Evolutionary conservation across 2,329 filamentous ascomycete species (phyloP).

Genomic region (Rutstroemia sydowiana): DNA sequence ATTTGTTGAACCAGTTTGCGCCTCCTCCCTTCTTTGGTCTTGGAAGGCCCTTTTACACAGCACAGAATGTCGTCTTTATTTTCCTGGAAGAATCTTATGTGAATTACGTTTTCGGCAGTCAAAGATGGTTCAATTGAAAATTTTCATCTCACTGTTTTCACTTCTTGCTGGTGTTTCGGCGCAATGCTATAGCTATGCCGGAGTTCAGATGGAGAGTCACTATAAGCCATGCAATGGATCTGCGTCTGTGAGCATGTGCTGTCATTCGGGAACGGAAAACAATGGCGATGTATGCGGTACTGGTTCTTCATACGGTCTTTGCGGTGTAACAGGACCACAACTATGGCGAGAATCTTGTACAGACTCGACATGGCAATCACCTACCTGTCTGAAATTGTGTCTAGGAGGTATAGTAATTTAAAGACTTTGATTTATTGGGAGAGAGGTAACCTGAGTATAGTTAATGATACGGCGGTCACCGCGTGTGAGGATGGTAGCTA

Average conservation of each 20-base stretch:
- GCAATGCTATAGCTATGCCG: conserved; percentile 4
- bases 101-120: too few relatives aligned
- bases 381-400: conserved; percentile 2
- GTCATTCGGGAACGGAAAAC: neutral
- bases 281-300: conserved; percentile 5
- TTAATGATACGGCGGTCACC: conserved; percentile 4
- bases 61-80: too few relatives aligned
- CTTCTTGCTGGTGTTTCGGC: neutral
- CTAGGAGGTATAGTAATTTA: neutral
- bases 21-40: too few relatives aligned
- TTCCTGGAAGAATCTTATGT: too few relatives aligned
- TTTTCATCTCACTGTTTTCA: neutral
- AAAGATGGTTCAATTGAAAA: too few relatives aligned
- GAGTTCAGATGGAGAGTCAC: neutral
- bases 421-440: neutral
- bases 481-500: conserved; percentile 6
- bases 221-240: conserved; percentile 7
- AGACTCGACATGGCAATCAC: conserved; percentile 7
- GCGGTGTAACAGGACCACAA: conserved; percentile 4
- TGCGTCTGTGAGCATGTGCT: conserved; percentile 7
- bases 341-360: conserved; percentile 10
- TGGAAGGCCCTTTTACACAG: too few relatives aligned
- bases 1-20: too few relatives aligned
- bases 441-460: neutral
- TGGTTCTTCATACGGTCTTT: conserved; percentile 8